Evolutionary conservation across 2,329 filamentous ascomycete species (phyloP).

Genomic region (Pseudopithomyces maydicus): DNA sequence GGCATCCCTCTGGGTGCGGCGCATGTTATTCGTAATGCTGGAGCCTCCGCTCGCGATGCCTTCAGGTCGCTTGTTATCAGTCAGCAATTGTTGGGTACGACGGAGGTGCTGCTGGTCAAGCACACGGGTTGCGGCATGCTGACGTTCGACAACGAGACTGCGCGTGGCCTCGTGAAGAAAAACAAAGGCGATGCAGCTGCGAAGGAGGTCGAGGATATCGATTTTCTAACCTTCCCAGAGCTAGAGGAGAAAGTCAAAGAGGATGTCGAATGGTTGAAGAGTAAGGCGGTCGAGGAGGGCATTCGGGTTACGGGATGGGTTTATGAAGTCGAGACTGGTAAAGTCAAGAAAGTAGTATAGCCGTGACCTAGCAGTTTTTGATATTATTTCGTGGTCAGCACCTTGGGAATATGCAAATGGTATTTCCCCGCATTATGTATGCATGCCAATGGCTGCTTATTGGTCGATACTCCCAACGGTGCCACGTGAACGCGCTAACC

Average conservation of each 20-base stretch:
- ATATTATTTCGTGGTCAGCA: too few relatives aligned
- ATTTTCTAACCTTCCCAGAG: conserved; percentile 68
- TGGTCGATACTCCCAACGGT: too few relatives aligned
- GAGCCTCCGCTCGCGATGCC: conserved; percentile 68
- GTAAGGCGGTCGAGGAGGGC: conserved; percentile 62
- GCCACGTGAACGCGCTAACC: too few relatives aligned
- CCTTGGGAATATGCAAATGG: too few relatives aligned
- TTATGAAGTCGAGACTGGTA: conserved; percentile 78
- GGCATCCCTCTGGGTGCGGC: conserved; percentile 76
- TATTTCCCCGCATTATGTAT: too few relatives aligned
- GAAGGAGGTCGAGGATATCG: conserved; percentile 52
- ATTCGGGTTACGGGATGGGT: conserved; percentile 73
- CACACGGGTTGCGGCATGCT: conserved; percentile 77
- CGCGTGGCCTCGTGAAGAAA: conserved; percentile 59
- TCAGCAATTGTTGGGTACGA: conserved; percentile 76
- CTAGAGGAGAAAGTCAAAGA: conserved; percentile 65
- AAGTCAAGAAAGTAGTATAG: conserved; percentile 55
- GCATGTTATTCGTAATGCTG: conserved; percentile 74
- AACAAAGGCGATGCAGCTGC: conserved; percentile 62
- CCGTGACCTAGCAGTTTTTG: too few relatives aligned
- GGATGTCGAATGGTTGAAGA: conserved; percentile 69
- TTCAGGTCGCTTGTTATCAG: conserved; percentile 78
- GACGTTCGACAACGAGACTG: conserved; percentile 66
- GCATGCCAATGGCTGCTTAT: too few relatives aligned
- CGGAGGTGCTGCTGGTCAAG: conserved; percentile 75